Conservation (phyloP, 495 filamentous ascomycete species). For the Penicillium silybi region DNA sequence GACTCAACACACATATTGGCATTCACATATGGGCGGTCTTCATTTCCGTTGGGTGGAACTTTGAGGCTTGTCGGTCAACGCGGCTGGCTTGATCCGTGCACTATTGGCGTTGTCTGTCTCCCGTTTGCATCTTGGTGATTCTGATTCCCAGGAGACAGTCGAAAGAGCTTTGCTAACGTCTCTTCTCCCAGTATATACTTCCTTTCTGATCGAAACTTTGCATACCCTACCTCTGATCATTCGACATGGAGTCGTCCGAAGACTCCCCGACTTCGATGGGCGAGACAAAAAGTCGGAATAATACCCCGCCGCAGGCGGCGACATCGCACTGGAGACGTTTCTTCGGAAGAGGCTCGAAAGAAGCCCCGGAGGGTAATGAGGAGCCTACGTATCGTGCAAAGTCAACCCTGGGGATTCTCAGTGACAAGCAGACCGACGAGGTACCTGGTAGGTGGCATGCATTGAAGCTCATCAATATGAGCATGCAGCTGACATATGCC, state of each 20-base stretch:
- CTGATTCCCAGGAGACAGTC: neutral
- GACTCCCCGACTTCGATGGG: neutral
- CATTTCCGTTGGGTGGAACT: neutral
- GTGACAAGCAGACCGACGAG: slow-evolving; percentile 78
- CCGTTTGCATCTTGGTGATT: too few relatives aligned
- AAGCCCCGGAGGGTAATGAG: neutral
- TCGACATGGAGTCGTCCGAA: slow-evolving; percentile 4
- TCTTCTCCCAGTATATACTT: neutral
- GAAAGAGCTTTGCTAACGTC: neutral
- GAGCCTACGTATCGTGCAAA: slow-evolving; percentile 38
- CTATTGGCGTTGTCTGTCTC: slow-evolving; percentile 3
- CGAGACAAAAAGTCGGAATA: neutral
- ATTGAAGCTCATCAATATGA: neutral
- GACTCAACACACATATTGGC: neutral
- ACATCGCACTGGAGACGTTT: slow-evolving; percentile 19
- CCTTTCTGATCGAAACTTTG: neutral
- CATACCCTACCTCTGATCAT: neutral
- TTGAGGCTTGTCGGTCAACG: neutral
- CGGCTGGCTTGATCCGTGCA: neutral
- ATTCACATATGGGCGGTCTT: neutral
- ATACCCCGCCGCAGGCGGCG: neutral
- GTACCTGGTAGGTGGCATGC: slow-evolving; percentile 70
- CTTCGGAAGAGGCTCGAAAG: slow-evolving; percentile 10
- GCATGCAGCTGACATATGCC: neutral
- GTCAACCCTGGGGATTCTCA: slow-evolving; percentile 81